Evolutionary conservation across 2,329 filamentous ascomycete genomes (phyloP), one percentile per base, ranked within the genome.

Genomic region (Claviceps spartinae): DNA sequence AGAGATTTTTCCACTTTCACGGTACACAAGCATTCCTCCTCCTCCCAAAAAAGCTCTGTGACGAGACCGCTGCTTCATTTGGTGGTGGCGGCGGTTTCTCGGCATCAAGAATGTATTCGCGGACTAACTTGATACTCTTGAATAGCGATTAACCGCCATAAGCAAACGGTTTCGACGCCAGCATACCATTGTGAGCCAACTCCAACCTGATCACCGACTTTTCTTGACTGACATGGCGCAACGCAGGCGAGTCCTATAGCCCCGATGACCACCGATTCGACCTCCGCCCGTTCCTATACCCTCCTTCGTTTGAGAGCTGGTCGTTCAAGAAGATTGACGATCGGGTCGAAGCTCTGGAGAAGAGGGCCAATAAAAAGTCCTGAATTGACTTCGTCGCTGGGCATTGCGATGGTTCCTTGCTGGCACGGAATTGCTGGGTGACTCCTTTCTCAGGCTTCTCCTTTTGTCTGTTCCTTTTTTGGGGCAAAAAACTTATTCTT

Each of bases 311-410:
- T 54, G 55, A 64, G 55, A 63, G 56, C 46, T 69, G 63, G 61
- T 59, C 58, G 2, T 70, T 75, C 46, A 67, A 66, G 55, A 67
- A 59, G 57, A 70, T 72, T 40, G 69, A 72, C 51, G 58, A 60
- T 55, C 63, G 65, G 53, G 56, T 69, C 1, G 63, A 60, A 47
- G 62, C 57, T 48, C 57, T 70, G 5, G 62, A 70, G 51, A 64
- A 57, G 55, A 50, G 41, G 26, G 48, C 48, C 14, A 26, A 8
- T 1, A 22, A 8, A 52, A 56, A 34, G 20, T 24, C 36, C 11
- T 48, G 26, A 11, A 9, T 24, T 6, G 18, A n/a, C 6, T 40
- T 18, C 26, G n/a, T 24, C 41, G 1, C 9, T 34, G 9, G 9
- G 30, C 30, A 30, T 9, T 3, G 8, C 7, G 30, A 9, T 30